phyloP scores from a whole-genome alignment of 441 rosid species.

The Mallotus japonicus region DNA sequence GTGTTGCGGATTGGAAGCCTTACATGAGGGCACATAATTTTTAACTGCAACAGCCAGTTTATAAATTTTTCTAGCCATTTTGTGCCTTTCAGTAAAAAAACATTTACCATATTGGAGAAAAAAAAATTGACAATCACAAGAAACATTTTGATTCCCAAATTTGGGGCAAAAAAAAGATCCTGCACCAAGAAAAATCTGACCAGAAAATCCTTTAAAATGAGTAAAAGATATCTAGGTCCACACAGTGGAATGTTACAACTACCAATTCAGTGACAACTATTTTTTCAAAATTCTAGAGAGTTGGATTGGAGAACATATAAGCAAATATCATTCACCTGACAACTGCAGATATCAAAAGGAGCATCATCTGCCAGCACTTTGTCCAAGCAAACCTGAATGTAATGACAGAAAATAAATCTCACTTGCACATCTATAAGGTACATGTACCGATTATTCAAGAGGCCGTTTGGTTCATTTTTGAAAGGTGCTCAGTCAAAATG shows the following conservation, averaged over 20 bases:
- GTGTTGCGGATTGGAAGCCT: too few relatives aligned
- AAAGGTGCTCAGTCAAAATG: background rate
- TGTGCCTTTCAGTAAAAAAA: background rate
- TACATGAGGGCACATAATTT: too few relatives aligned
- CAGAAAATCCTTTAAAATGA: background rate
- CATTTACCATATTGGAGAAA: background rate
- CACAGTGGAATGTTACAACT: background rate
- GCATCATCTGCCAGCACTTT: constrained; percentile 82
- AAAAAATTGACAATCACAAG: background rate
- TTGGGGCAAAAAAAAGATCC: background rate
- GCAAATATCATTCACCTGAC: constrained; percentile 60
- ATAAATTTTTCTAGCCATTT: too few relatives aligned
- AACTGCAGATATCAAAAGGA: constrained; percentile 94
- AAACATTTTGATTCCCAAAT: background rate
- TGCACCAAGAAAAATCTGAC: background rate
- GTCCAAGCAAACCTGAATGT: constrained; percentile 74
- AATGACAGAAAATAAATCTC: constrained; percentile 19
- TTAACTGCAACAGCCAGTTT: too few relatives aligned
- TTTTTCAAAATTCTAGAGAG: background rate
- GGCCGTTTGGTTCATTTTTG: too few relatives aligned
- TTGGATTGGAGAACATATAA: background rate
- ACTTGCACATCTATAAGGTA: constrained; percentile 1
- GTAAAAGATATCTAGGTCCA: background rate
- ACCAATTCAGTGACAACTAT: background rate
- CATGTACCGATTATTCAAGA: too few relatives aligned